Evolutionary conservation across 225 moss, liverwort and hornwort genomes (phyloP), one percentile per base, ranked within the genome.

Genomic region (Ulota crispa): DNA sequence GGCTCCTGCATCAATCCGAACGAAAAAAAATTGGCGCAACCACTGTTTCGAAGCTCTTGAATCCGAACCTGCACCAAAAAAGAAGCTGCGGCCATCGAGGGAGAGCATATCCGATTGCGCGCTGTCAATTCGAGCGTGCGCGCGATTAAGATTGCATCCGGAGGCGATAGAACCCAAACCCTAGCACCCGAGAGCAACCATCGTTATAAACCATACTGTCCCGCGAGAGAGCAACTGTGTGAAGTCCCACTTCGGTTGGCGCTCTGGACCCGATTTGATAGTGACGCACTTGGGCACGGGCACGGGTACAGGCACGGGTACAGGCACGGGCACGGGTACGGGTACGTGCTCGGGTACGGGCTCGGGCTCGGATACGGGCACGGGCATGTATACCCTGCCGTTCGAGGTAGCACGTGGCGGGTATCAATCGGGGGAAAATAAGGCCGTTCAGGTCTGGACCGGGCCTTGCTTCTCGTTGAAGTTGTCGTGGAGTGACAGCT

Each of bases 141-240:
- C 42, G 34, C 39, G 0, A 14, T 6, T 28, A 20, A 45, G 79
- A 70, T 70, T 60, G 75, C 67, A n/a, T 43, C 71, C 31, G 9
- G 32, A 55, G 43, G 32, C 21, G 8, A 52, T 6, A n/a, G 63
- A 50, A 52, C 41, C 50, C 72, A 86, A 86, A 86, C 86, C 86
- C 86, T 86, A 83, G 86, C 80, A 39, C 13, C 56, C 6, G 54
- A 37, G 34, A 26, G 53, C 53, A 61, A 76, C 81, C 30, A 59
- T 77, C 77, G 23, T 72, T 64, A 20, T 68, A 32, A 61, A 85
- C 76, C 70, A 80, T 63, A 43, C 54, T 63, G 70, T 53, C 75
- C 18, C 21, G 43, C 56, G 30, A 26, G 70, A 81, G 77, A 31
- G 79, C 86, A 83, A 86, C 86, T 86, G 79, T 68, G 82, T 45